Conservation (phyloP, 2,329 filamentous ascomycete genomes). For the Neospermospora avenae region DNA sequence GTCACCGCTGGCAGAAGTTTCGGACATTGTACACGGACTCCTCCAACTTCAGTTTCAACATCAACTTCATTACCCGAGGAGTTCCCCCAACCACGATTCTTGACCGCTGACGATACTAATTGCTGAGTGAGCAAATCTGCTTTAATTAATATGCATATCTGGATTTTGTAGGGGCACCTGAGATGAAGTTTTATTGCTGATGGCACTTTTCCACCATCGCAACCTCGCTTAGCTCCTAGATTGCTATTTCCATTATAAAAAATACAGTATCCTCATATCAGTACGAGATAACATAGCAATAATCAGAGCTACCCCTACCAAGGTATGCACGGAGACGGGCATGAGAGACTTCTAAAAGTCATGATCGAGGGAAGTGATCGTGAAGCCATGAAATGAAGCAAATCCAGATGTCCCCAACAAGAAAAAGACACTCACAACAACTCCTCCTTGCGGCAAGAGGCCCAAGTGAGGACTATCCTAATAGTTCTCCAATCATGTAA, state of each 20-base stretch:
- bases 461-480: too few relatives aligned
- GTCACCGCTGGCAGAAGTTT: not conserved
- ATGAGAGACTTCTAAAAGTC: not conserved
- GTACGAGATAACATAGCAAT: too few relatives aligned
- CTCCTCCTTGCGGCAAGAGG: too few relatives aligned
- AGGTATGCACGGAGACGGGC: not conserved
- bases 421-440: too few relatives aligned
- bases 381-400: too few relatives aligned
- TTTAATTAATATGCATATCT: too few relatives aligned
- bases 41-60: not conserved
- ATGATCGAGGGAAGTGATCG: not conserved
- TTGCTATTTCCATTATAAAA: too few relatives aligned
- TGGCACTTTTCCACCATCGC: not conserved
- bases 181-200: not conserved
- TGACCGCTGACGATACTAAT: not conserved
- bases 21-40: slow-evolving; percentile 3
- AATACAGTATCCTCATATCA: too few relatives aligned
- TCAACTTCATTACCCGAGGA: not conserved
- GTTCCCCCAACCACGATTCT: not conserved
- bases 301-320: too few relatives aligned
- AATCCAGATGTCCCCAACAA: too few relatives aligned
- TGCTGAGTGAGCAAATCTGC: too few relatives aligned
- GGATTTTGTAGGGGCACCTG: not conserved
- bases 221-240: not conserved
- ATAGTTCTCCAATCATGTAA: too few relatives aligned